Base-by-base conservation (phyloP, 1,284 basidiomycete genomes). In the Fomitopsis palustris region DNA sequence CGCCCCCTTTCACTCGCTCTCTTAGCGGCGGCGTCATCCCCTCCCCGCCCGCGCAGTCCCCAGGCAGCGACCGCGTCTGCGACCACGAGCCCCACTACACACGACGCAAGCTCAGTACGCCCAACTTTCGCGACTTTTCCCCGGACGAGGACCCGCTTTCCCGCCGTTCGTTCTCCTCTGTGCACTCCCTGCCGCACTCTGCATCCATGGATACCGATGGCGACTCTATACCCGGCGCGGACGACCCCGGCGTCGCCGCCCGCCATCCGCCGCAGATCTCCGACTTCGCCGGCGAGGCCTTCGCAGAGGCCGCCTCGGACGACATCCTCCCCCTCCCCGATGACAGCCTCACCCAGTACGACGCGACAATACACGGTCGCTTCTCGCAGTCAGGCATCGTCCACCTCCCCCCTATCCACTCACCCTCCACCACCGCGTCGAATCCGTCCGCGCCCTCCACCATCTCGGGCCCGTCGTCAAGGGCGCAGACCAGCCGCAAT, bases 371-470 rank as follows among this genome's bases (percentile, higher is more conserved):
- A 21, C 61, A 58, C 31, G 61, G 58, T 45, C 65, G 65, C 65
- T 75, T 78, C 41, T 80, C 81, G 17, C 77, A 81, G 59, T 74
- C 74, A 33, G 81, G 79, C 9, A 72, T 84, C 54, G 82, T 85
- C 3, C 82, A 82, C 69, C 75, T 85, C 4, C 74, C 77, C 2
- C 79, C 82, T 17, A 10, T 68, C 31, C n/a, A 37, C 49, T 52
- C 47, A 47, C 53, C 66, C 16, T 12, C 14, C 45, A 47, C 35
- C 35, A 42, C n/a, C 39, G 45, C 25, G 14, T 67, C 67, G 19
- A 51, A 47, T 27, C 45, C 59, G 21, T 63, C 63, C 6, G 61
- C 58, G 29, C 59, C 61, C 10, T 60, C 65, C 5, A 55, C 56
- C 7, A 57, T 60, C 3, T 61, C 62, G 2, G 62, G 63, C 0